Base-by-base conservation (phyloP, 2,329 filamentous ascomycete species). In the Gaeumannomyces tritici region DNA sequence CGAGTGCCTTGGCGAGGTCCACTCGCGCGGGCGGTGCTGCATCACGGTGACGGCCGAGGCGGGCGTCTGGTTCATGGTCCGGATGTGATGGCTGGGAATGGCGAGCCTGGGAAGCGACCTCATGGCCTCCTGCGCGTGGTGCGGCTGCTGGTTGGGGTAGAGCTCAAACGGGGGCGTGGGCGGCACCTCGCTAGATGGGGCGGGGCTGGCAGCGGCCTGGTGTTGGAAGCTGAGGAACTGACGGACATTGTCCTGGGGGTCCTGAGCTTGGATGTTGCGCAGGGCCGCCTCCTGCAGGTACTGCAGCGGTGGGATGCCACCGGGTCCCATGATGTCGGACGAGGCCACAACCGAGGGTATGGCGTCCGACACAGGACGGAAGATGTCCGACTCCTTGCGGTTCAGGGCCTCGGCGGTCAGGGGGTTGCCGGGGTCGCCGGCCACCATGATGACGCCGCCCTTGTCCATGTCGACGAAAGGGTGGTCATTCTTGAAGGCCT, bases 201-300 rank as follows among this genome's bases (percentile, higher is more conserved):
- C 63, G n/a, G 42, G 5, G 18, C 13, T 33, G 31, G 67, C 68
- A 47, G 68, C 67, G 28, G 73, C 65, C 62, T 83, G 81, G 71
- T 89, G 88, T 73, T 98, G 93, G 72, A 96, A 93, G 70, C 85
- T 85, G 61, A 98, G 83, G 75, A 96, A 98, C 67, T 96, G 91
- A 70, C 90, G 88, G 47, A 98, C 91, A 68, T 93, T 96, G 75
- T 97, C 93, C 73, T 96, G 93, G 7, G 93, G 90, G 70, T 97
- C 92, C 61, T 89, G 83, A 24, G 80, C 79, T 70, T 89, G 82
- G 35, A 96, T 72, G 65, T 81, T 85, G 63, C 86, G 85, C 21
- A 96, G 85, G 55, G 81, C 83, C 59, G 88, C 85, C 72, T 92
- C 88, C 69, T 92, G 88, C 51, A 97, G 83, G 65, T 87, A 84